phyloP scores from a whole-genome alignment of 2,329 filamentous ascomycete species.

The Trichoderma polysporum region DNA sequence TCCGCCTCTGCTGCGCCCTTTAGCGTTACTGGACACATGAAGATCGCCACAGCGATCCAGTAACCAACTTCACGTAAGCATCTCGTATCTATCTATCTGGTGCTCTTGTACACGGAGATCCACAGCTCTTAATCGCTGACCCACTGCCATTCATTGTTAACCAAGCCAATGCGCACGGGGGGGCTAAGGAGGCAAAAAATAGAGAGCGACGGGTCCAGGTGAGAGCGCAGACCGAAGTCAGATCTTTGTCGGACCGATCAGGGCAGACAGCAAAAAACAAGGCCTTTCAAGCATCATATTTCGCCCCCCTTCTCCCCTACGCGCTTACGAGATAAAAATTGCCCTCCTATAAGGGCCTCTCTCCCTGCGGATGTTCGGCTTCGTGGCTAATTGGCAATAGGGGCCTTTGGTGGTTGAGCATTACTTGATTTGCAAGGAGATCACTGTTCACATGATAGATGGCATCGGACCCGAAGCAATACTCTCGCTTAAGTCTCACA shows the following conservation, averaged over 20 bases:
- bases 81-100: not conserved
- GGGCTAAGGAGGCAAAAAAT: not conserved
- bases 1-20: not conserved
- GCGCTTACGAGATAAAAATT: not conserved
- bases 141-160: not conserved
- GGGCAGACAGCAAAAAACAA: not conserved
- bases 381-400: not conserved
- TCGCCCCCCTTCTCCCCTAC: not conserved
- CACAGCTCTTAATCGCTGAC: not conserved
- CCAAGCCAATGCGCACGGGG: not conserved
- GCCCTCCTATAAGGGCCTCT: not conserved
- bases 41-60: not conserved
- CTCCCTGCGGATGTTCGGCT: not conserved
- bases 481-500: not conserved
- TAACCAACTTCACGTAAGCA: not conserved
- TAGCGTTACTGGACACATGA: not conserved
- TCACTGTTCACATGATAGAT: slow-evolving; percentile 8
- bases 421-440: not conserved
- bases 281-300: not conserved
- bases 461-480: not conserved
- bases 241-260: slow-evolving; percentile 7
- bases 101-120: not conserved
- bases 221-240: not conserved
- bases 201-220: not conserved
- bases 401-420: not conserved